Percentiles rank a stretch among this genome's conserved stretches.
Evolutionary conservation across 805 yeast genomes (phyloP).

Genomic region (Lachancea dasiensis): DNA sequence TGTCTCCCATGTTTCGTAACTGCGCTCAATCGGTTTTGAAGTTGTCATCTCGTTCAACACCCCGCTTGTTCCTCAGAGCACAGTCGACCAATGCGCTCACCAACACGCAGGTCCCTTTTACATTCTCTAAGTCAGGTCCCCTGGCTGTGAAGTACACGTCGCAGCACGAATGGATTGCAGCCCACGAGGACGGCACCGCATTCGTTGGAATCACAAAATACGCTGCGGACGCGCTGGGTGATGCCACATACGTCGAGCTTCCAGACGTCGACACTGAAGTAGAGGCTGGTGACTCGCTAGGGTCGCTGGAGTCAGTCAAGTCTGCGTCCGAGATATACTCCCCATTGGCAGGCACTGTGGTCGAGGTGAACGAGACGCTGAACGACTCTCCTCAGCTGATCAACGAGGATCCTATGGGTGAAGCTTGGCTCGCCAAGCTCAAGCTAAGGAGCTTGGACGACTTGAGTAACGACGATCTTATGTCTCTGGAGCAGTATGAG

Average conservation of each 20-base stretch:
- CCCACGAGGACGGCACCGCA: conserved; percentile 74
- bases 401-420: conserved; percentile 87
- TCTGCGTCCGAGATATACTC: conserved; percentile 88
- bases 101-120: conserved; percentile 29
- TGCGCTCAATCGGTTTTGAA: conserved; percentile 1
- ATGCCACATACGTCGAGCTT: conserved; percentile 88
- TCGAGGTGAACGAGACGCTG: conserved; percentile 63
- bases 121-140: conserved; percentile 29
- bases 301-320: conserved; percentile 92
- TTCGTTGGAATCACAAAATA: conserved; percentile 91
- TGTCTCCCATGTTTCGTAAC: conserved; percentile 2
- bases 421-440: conserved; percentile 86
- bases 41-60: conserved; percentile 7
- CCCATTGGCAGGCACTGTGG: conserved; percentile 73
- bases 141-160: conserved; percentile 57
- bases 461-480: conserved; percentile 42
- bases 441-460: conserved; percentile 45
- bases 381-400: conserved; percentile 70
- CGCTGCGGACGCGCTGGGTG: conserved; percentile 96
- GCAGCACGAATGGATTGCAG: conserved; percentile 95
- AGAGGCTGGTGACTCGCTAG: conserved; percentile 74
- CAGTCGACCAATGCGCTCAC: conserved; percentile 28
- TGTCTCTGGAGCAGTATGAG: conserved; percentile 52
- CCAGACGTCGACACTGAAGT: conserved; percentile 64
- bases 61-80: conserved; percentile 22